Percentiles rank a stretch among this genome's conserved stretches.
Evolutionary conservation across 805 yeast species (phyloP).

Genomic region (Lipomyces sp.): DNA sequence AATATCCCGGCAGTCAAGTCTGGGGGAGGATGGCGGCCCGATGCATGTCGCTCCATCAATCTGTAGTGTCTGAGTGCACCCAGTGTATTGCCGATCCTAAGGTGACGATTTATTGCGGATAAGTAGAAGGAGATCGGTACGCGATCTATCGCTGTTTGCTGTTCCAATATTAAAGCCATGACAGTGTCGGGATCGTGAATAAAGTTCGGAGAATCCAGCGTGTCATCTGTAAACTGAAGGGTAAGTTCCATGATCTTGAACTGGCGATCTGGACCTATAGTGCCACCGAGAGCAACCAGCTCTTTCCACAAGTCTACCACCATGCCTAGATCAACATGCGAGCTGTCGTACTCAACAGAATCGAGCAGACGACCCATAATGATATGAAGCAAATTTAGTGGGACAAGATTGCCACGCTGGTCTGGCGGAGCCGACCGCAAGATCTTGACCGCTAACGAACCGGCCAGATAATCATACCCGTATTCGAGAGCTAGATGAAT

Average conservation of each 20-base stretch:
- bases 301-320: slow-evolving; percentile 21
- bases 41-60: background rate
- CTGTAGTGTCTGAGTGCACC: slow-evolving; percentile 18
- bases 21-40: slow-evolving; percentile 9
- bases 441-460: slow-evolving; percentile 17
- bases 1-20: slow-evolving; percentile 20
- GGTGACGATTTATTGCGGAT: slow-evolving; percentile 11
- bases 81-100: slow-evolving; percentile 11
- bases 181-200: slow-evolving; percentile 3
- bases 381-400: background rate
- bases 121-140: slow-evolving; percentile 20
- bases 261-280: slow-evolving; percentile 16
- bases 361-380: slow-evolving; percentile 10
- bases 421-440: background rate
- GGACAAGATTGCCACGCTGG: background rate
- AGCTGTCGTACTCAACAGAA: slow-evolving; percentile 1
- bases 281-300: slow-evolving; percentile 6
- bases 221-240: slow-evolving; percentile 12
- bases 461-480: slow-evolving; percentile 17
- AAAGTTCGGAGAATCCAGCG: background rate
- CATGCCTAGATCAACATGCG: slow-evolving; percentile 9
- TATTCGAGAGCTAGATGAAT: slow-evolving; percentile 26
- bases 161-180: background rate
- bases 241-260: slow-evolving; percentile 23
- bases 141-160: background rate